These are phyloP conservation scores for Tetrapisispora arboricola DNA, from an alignment of 805 yeast genomes.

Conservation along the genomic window DNA sequence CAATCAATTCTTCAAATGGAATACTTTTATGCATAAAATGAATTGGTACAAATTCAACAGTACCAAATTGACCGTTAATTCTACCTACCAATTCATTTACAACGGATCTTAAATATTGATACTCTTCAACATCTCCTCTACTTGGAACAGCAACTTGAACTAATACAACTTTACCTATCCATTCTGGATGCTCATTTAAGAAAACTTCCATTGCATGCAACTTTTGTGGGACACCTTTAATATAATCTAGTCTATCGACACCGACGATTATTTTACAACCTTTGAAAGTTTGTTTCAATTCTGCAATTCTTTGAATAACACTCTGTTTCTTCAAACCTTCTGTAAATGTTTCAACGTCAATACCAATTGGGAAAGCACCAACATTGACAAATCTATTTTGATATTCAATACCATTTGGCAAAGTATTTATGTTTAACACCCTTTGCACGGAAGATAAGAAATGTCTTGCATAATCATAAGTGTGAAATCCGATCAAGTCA, in stretches of 20 bases:
- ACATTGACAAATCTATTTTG: slow-evolving; percentile 68
- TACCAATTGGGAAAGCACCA: slow-evolving; percentile 99
- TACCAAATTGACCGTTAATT: slow-evolving; percentile 91
- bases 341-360: slow-evolving; percentile 84
- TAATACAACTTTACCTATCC: slow-evolving; percentile 93
- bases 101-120: slow-evolving; percentile 83
- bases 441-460: slow-evolving; percentile 83
- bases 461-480: slow-evolving; percentile 97
- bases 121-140: slow-evolving; percentile 96
- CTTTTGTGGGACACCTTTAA: slow-evolving; percentile 97
- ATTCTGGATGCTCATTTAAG: slow-evolving; percentile 86
- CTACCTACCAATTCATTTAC: slow-evolving; percentile 96
- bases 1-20: slow-evolving; percentile 82
- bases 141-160: slow-evolving; percentile 98
- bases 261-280: slow-evolving; percentile 87
- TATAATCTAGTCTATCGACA: slow-evolving; percentile 91
- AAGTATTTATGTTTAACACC: slow-evolving; percentile 68
- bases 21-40: slow-evolving; percentile 92
- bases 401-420: slow-evolving; percentile 84
- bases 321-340: slow-evolving; percentile 57
- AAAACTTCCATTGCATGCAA: slow-evolving; percentile 93
- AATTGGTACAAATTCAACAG: slow-evolving; percentile 94
- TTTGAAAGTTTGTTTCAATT: slow-evolving; percentile 54
- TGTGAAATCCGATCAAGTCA: slow-evolving; percentile 93
- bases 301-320: slow-evolving; percentile 57